These are phyloP conservation scores for Arthrobotrys musiformis DNA, from an alignment of 2,329 filamentous ascomycete species.

Conservation along the genomic window DNA sequence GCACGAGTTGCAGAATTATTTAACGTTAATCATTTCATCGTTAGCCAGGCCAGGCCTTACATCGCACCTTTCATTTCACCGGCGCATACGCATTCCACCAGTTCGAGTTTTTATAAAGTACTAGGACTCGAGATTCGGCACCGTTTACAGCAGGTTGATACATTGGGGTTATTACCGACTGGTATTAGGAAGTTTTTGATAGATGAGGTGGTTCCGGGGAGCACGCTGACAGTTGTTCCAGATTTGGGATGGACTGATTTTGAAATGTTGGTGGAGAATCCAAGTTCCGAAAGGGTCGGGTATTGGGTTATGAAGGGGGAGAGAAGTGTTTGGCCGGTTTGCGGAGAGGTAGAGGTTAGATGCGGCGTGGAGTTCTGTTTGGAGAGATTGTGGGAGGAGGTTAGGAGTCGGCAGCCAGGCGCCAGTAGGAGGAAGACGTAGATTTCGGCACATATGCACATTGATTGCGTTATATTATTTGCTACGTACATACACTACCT, in stretches of 20 bases:
- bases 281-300: slow-evolving; percentile 77
- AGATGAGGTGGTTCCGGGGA: slow-evolving; percentile 82
- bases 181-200: slow-evolving; percentile 79
- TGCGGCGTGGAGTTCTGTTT: slow-evolving; percentile 89
- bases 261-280: slow-evolving; percentile 81
- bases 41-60: slow-evolving; percentile 91
- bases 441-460: not conserved
- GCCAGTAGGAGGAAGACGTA: slow-evolving; percentile 21
- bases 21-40: slow-evolving; percentile 94
- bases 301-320: slow-evolving; percentile 90
- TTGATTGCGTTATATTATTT: too few species aligned
- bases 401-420: slow-evolving; percentile 67
- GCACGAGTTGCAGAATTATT: slow-evolving; percentile 82
- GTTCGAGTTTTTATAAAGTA: slow-evolving; percentile 66
- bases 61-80: slow-evolving; percentile 86
- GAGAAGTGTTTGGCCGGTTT: slow-evolving; percentile 87
- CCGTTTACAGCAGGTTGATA: slow-evolving; percentile 82
- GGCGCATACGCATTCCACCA: slow-evolving; percentile 74
- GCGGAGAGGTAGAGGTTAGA: slow-evolving; percentile 81
- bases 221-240: slow-evolving; percentile 83
- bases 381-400: slow-evolving; percentile 83
- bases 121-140: slow-evolving; percentile 77
- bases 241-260: slow-evolving; percentile 80
- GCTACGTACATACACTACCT: not conserved
- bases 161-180: slow-evolving; percentile 76